Base-by-base conservation (phyloP, 1,284 basidiomycete species). In the Puccinia polysora region DNA sequence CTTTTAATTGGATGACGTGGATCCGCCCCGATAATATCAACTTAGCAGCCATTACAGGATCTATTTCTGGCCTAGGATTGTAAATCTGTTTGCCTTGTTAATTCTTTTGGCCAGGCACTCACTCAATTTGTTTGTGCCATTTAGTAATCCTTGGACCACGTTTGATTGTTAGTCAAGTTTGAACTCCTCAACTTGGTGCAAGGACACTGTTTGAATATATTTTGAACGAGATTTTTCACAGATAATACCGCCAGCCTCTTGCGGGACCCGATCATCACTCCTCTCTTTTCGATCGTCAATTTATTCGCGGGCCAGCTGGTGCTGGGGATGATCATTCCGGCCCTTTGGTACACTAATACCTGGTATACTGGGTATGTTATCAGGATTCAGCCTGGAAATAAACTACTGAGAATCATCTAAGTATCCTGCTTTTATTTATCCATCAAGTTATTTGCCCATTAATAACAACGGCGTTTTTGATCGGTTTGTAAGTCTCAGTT, bases 1-100 rank as follows among this genome's bases (percentile, higher is more conserved):
- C 80, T 73, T 86, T 86, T 78, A 84, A 83, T 75, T 86, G 85
- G 85, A 82, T 85, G 20, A 82, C 81, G 74, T 86, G 85, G 85
- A 85, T 86, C 75, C 73, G 72, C 2, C 76, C 76, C 28, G 59
- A 74, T 47, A 74, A 64, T 65, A 40, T 73, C 59, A 67, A 73
- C 40, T 58, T 75, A 43, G 64, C 63, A 23, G 74, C 69, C n/a
- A 69, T 74, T 18, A 67, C 58, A 47, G 38, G 73, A 5, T 72
- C 67, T 50, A 43, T 70, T 14, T 59, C 56, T 34, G 67, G 67
- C 6, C 56, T 70, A 49, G 67, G 67, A 7, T 32, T 70, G 67
- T 70, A 38, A 50, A 20, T 43, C 14, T 59, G 20, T 25, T 49
- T 58, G 23, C 18, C 30, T 2, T 45, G 8, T 3, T 67, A 28